phyloP scores from a whole-genome alignment of 2,329 filamentous ascomycete genomes.

The Trichoderma sp. region DNA sequence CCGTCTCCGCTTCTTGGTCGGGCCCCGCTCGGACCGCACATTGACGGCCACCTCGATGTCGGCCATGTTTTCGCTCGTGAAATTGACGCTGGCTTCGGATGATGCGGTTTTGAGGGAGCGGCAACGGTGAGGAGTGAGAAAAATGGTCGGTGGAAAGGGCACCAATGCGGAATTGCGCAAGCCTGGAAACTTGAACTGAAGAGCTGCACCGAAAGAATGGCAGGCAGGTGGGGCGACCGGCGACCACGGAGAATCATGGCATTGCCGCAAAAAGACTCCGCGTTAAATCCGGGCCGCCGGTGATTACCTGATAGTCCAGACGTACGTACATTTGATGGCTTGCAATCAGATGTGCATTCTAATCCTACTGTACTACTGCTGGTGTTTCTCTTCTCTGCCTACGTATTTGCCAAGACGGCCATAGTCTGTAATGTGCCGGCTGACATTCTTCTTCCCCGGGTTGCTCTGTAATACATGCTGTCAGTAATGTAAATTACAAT shows the following conservation, averaged over 20 bases:
- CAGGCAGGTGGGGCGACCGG: neutral
- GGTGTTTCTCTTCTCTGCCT: neutral
- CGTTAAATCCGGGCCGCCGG: slow-evolving; percentile 5
- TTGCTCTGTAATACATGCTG: neutral
- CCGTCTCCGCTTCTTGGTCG: slow-evolving; percentile 56
- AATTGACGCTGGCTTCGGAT: neutral
- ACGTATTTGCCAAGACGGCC: neutral
- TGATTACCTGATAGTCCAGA: neutral
- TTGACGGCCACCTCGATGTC: slow-evolving; percentile 11
- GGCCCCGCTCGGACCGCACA: slow-evolving; percentile 29
- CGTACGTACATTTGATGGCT: neutral
- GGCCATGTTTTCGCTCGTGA: slow-evolving; percentile 16
- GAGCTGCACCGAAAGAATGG: neutral
- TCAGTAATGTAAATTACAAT: neutral
- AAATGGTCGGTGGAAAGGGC: neutral
- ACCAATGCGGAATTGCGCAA: neutral
- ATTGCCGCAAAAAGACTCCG: neutral
- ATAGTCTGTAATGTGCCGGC: neutral
- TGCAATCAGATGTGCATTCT: neutral
- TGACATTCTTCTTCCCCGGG: neutral
- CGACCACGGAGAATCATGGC: neutral
- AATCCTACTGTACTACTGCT: neutral
- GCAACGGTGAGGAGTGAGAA: neutral
- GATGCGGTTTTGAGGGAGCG: neutral
- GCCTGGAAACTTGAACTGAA: neutral